Conservation (phyloP, 2,329 filamentous ascomycete species). For the Cladorrhinum sp. region DNA sequence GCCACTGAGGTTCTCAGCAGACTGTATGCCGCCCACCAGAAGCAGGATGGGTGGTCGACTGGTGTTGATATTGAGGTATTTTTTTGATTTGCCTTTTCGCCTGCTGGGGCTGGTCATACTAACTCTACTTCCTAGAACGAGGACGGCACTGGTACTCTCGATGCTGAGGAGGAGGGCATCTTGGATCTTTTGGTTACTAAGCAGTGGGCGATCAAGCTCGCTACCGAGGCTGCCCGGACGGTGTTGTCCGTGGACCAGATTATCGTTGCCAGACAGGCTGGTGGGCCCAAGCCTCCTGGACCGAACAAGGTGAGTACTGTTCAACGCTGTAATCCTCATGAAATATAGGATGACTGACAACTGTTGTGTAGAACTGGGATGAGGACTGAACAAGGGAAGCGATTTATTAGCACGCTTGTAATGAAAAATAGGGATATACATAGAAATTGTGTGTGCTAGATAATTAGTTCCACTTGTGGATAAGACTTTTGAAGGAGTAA, state of each 20-base stretch:
- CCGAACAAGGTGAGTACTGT: constrained; percentile 68
- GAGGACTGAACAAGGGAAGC: constrained; percentile 47
- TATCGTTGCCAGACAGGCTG: constrained; percentile 95
- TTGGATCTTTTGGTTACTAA: constrained; percentile 89
- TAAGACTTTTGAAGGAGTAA: not conserved
- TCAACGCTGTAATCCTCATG: not conserved
- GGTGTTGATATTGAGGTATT: constrained; percentile 86
- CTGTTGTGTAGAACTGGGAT: constrained; percentile 54
- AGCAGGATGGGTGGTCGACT: constrained; percentile 83
- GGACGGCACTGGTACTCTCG: constrained; percentile 74
- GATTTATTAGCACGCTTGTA: not conserved
- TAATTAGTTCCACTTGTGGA: not conserved
- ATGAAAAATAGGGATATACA: not conserved
- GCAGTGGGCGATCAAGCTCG: constrained; percentile 95
- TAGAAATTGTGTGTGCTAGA: not conserved
- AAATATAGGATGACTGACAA: constrained; percentile 25
- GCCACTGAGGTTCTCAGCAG: constrained; percentile 94
- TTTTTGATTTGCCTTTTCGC: not conserved
- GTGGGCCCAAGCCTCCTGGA: constrained; percentile 92
- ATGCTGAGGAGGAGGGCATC: constrained; percentile 84
- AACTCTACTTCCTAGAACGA: constrained; percentile 54
- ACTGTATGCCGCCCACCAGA: constrained; percentile 88
- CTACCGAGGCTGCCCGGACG: constrained; percentile 90
- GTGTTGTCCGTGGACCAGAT: constrained; percentile 98
- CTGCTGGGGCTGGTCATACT: constrained; percentile 15